A percentile compares a stretch with the other conserved stretches of the same genome.
Conservation (phyloP, 2,329 filamentous ascomycete genomes). For the Coniochaeta sp. region DNA sequence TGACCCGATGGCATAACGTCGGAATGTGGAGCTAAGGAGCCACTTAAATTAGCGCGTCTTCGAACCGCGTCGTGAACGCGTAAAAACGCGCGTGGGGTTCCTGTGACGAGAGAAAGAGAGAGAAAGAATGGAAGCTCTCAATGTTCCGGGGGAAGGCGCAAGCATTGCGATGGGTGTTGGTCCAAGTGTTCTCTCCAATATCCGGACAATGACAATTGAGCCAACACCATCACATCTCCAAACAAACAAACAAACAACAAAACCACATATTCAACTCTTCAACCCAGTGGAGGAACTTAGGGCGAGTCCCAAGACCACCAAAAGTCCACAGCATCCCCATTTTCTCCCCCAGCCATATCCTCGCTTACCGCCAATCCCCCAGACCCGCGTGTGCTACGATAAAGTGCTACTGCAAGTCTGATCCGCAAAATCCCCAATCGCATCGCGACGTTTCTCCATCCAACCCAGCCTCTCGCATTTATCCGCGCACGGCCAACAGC, state of each 20-base stretch:
- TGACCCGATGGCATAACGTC: no score
- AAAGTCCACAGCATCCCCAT: background rate
- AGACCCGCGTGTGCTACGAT: background rate
- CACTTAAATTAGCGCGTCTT: conserved; percentile 1
- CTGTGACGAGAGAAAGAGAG: background rate
- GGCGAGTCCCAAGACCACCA: background rate
- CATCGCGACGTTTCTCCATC: background rate
- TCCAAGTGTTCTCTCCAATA: background rate
- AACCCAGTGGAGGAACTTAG: background rate
- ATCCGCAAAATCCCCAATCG: conserved; percentile 1
- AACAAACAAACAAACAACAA: background rate
- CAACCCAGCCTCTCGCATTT: background rate
- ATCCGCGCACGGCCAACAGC: conserved; percentile 3
- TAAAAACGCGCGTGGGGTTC: background rate
- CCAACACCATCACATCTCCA: background rate
- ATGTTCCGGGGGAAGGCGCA: no score
- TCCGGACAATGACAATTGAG: background rate
- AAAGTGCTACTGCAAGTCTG: conserved; percentile 1
- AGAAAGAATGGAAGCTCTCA: no score
- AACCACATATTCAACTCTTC: no score
- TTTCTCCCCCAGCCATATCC: background rate
- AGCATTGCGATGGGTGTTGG: background rate
- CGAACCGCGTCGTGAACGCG: background rate
- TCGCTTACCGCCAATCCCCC: conserved; percentile 1
- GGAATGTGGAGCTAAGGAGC: background rate